A percentile compares a stretch with the other conserved stretches of the same genome.
Evolutionary conservation across 257 asterid genomes (phyloP).

Genomic region (Henckelia pumila): DNA sequence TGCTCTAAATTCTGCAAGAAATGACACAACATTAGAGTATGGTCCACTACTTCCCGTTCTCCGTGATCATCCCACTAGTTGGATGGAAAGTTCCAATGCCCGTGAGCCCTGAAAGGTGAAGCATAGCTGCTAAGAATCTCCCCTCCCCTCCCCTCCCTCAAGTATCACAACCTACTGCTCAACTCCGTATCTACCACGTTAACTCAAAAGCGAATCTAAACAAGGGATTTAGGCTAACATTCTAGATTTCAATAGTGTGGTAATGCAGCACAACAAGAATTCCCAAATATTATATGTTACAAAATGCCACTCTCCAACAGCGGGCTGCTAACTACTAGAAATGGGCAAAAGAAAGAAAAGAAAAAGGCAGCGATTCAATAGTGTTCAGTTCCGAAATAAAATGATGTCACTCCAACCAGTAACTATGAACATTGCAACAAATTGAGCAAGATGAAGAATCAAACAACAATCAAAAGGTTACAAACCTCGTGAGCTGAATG

Average conservation of each 20-base stretch:
- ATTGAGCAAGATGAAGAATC: constrained; percentile 1
- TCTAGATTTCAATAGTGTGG: not conserved
- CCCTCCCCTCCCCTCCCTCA: not conserved
- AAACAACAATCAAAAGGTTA: not conserved
- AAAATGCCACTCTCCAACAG: not conserved
- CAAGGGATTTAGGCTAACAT: not conserved
- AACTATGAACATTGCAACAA: not conserved
- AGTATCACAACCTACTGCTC: not conserved
- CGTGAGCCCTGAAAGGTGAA: not conserved
- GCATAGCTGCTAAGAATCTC: not conserved
- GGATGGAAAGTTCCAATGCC: not conserved
- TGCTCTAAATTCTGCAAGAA: not conserved
- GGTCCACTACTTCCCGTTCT: not conserved
- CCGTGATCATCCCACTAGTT: not conserved
- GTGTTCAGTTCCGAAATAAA: not conserved
- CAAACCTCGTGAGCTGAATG: constrained; percentile 85
- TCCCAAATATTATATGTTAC: not conserved
- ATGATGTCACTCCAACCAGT: not conserved
- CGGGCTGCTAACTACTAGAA: not conserved
- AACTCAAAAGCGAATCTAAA: not conserved
- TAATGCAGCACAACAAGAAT: not conserved
- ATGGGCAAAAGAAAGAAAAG: too few species aligned
- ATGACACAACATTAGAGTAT: not conserved
- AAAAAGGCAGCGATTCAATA: not conserved
- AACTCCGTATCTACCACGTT: not conserved